Evolutionary conservation across 352 stramenopile species (phyloP).

Genomic region (Phytopythium delawarense): DNA sequence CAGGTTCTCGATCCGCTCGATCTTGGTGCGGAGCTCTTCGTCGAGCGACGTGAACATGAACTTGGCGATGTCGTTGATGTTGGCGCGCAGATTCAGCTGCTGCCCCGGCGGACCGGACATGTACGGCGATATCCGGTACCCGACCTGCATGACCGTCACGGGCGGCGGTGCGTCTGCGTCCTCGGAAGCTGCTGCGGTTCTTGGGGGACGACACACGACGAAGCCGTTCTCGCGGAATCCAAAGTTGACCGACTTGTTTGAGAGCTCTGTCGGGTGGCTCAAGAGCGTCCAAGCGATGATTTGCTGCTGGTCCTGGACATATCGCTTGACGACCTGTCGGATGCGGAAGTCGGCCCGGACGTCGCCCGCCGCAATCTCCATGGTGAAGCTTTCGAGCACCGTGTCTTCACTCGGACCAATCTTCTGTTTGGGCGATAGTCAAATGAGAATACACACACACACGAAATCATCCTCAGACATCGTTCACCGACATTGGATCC

Average conservation of each 20-base stretch:
- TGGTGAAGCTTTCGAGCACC: slow-evolving; percentile 47
- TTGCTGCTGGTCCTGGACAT: slow-evolving; percentile 40
- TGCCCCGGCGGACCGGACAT: background rate
- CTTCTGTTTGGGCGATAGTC: background rate
- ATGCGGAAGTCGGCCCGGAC: slow-evolving; percentile 41
- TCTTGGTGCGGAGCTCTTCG: background rate
- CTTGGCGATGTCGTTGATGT: slow-evolving; percentile 3
- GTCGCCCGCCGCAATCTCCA: slow-evolving; percentile 44
- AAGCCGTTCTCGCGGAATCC: slow-evolving; percentile 8
- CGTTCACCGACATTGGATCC: background rate
- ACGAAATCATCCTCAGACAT: background rate
- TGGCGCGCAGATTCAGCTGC: slow-evolving; percentile 2
- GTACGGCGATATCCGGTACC: slow-evolving; percentile 6
- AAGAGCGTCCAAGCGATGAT: slow-evolving; percentile 39
- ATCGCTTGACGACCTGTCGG: slow-evolving; percentile 48
- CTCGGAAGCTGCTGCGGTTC: background rate
- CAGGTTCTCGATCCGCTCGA: slow-evolving; percentile 8
- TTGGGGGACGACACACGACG: slow-evolving; percentile 4
- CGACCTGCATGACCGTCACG: background rate
- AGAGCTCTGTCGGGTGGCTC: background rate
- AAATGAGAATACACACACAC: background rate
- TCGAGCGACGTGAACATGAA: slow-evolving; percentile 7
- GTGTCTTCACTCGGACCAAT: slow-evolving; percentile 16
- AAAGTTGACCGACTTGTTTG: background rate
- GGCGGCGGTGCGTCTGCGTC: background rate